Percentiles rank a stretch among this genome's conserved stretches.
phyloP scores from a whole-genome alignment of 1,284 basidiomycete genomes.

The Apiotrichum gracile region DNA sequence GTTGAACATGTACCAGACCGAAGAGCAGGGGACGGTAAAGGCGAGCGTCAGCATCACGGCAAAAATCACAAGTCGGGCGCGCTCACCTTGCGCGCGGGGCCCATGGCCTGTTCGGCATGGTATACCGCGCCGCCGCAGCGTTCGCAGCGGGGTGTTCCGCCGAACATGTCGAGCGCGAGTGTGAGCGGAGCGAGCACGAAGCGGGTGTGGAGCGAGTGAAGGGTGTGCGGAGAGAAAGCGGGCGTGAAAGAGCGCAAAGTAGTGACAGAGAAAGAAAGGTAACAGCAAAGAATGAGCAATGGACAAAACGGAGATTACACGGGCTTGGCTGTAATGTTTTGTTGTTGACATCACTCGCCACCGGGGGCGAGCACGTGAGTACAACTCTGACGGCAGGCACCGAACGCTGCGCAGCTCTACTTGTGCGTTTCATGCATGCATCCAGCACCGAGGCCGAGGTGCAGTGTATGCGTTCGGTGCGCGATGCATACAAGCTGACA shows the following conservation, averaged over 20 bases:
- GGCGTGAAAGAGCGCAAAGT: not conserved
- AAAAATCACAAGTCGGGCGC: not conserved
- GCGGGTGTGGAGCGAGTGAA: not conserved
- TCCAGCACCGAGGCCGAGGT: no score
- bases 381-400: no score
- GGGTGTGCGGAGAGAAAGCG: not conserved
- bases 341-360: not conserved
- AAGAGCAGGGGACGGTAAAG: no score
- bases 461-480: no score
- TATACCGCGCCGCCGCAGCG: conserved; percentile 43
- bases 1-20: no score
- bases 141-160: conserved; percentile 42
- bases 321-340: not conserved
- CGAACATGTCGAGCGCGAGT: conserved; percentile 13
- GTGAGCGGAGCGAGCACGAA: no score
- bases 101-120: conserved; percentile 47
- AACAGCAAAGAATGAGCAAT: not conserved
- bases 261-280: not conserved
- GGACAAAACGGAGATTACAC: no score
- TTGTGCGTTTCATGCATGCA: no score
- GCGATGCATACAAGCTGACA: no score
- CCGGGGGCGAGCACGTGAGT: no score
- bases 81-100: conserved; percentile 42
- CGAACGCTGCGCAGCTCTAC: no score
- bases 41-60: not conserved